Base-by-base conservation (phyloP, 768 basidiomycete genomes). In the Serpula lacrymans region DNA sequence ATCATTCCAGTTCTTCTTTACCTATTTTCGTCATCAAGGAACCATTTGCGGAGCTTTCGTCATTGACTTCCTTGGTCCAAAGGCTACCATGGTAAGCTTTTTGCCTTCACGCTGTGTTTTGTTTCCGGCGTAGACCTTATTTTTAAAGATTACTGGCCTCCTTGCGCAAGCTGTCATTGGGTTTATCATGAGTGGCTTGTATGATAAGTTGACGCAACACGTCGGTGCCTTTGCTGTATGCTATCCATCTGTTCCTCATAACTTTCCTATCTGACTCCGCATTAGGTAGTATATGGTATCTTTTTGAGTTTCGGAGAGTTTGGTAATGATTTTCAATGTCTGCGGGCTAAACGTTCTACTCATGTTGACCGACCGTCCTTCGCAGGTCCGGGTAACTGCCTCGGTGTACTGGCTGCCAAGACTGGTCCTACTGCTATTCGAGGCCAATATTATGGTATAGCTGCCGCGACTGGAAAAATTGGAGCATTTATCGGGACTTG, bases 291-390 rank as follows among this genome's bases (percentile, higher is more conserved):
- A 6, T 95, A 96, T 52, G 94, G 93, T 11, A 78, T 96, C 35
- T 96, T 96, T 76, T 57, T 94, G 52, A 82, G 78, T 53, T 84
- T 92, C 41, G 94, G 93, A 34, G 93, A 95, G 65, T 67, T 91
- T 20, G 89, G 88, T 72, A 41, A 23, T 5, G n/a, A 8, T 18
- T 24, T 17, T 26, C 12, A 35, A 17, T 18, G 9, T 3, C 12
- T 39, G 21, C 2, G 14, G n/a, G 18, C 16, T 6, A 22, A 9
- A 26, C 32, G 9, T 45, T 25, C 31, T 21, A 54, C 28, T 48
- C 18, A 18, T 13, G 6, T 29, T 29, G 31, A 12, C 29, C 3
- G n/a, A n/a, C n/a, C n/a, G n/a, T n/a, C n/a, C n/a, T n/a, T n/a
- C n/a, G n/a, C 39, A 78, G 79, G 84, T 22, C 89, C 92, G 5